Evolutionary conservation across 2,329 filamentous ascomycete genomes (phyloP).

Genomic region (Acephala macrosclerotiorum): DNA sequence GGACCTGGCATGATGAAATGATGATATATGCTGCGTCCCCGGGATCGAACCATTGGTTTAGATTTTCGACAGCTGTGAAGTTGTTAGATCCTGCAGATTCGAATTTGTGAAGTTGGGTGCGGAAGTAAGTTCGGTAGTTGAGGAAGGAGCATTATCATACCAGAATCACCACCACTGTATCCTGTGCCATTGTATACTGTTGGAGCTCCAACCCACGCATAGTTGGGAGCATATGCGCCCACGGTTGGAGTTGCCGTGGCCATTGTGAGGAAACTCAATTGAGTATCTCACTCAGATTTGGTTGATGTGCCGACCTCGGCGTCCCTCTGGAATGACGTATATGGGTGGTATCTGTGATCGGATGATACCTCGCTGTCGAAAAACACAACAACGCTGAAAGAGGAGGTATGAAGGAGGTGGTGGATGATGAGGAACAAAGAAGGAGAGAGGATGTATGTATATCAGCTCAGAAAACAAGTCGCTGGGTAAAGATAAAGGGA

Average conservation of each 20-base stretch:
- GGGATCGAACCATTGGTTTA: conserved; percentile 94
- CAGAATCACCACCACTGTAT: conserved; percentile 45
- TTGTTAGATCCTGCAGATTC: conserved; percentile 20
- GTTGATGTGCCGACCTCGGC: conserved; percentile 34
- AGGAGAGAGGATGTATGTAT: not conserved
- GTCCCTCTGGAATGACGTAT: conserved; percentile 21
- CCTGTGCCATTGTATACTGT: conserved; percentile 67
- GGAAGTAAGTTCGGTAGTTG: not conserved
- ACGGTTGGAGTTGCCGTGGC: conserved; percentile 3
- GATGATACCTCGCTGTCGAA: not conserved
- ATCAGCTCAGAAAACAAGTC: not conserved
- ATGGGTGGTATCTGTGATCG: not conserved
- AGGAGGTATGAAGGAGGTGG: not conserved
- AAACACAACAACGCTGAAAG: not conserved
- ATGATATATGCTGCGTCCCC: conserved; percentile 97
- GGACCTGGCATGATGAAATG: conserved; percentile 87
- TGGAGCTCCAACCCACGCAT: conserved; percentile 65
- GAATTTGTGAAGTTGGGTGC: conserved; percentile 14
- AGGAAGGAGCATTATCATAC: conserved; percentile 36
- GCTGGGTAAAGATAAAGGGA: conserved; percentile 1
- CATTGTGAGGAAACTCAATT: conserved; percentile 29
- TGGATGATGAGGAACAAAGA: not conserved
- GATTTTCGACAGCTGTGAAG: conserved; percentile 74
- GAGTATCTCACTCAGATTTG: conserved; percentile 7
- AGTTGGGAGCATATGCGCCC: conserved; percentile 44